Conservation (phyloP, 225 moss, liverwort and hornwort genomes). For the Straminergon stramineum region DNA sequence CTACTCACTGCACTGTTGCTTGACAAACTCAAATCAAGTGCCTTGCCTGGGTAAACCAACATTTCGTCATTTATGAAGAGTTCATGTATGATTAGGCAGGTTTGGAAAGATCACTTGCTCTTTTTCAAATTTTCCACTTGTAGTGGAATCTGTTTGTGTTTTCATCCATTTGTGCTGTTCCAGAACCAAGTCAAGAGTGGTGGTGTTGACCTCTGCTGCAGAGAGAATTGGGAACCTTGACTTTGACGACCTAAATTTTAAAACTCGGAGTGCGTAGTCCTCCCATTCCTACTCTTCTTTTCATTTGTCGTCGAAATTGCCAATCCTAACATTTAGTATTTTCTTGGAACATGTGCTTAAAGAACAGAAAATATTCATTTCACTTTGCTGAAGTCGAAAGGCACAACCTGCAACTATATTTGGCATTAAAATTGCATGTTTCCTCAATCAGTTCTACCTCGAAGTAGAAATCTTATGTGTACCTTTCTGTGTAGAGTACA, state of each 20-base stretch:
- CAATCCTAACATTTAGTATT: neutral
- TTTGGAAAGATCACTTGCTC: neutral
- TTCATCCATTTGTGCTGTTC: neutral
- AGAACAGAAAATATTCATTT: neutral
- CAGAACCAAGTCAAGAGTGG: slow-evolving; percentile 69
- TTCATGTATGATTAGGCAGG: neutral
- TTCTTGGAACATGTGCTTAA: neutral
- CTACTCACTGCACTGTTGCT: slow-evolving; percentile 71
- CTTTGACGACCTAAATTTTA: slow-evolving; percentile 65
- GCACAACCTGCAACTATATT: neutral
- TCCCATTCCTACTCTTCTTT: neutral
- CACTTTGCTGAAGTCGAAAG: neutral
- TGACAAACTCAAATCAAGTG: slow-evolving; percentile 54
- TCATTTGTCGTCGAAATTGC: neutral
- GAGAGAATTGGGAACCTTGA: slow-evolving; percentile 60
- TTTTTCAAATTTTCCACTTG: neutral
- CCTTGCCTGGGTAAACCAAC: slow-evolving; percentile 35
- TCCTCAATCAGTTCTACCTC: neutral
- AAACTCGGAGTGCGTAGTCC: slow-evolving; percentile 36
- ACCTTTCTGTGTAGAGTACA: slow-evolving; percentile 31
- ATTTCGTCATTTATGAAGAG: neutral
- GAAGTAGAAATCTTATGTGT: neutral
- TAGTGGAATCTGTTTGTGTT: neutral
- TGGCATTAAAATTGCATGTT: neutral
- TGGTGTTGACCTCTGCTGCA: slow-evolving; percentile 62